These are phyloP conservation scores for Penicillium flavigenum DNA, from an alignment of 495 filamentous ascomycete species.

Conservation along the genomic window DNA sequence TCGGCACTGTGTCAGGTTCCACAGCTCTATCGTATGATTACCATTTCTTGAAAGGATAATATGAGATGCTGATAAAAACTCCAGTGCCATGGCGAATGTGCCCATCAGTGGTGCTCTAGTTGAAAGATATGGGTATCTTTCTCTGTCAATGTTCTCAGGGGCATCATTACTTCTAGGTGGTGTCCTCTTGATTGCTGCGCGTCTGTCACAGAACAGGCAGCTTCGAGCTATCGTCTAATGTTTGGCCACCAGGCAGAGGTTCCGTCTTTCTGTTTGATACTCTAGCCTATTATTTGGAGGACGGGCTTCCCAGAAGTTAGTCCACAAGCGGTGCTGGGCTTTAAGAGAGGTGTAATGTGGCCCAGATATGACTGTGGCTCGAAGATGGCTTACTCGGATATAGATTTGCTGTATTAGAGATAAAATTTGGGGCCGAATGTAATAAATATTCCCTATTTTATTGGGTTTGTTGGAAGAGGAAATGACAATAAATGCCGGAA, in stretches of 20 bases:
- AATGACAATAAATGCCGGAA: too few species aligned
- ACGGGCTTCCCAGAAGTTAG: not conserved
- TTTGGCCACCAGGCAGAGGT: not conserved
- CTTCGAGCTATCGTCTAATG: constrained; percentile 25
- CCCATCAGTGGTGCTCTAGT: constrained; percentile 38
- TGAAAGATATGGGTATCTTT: constrained; percentile 36
- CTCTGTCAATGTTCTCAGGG: constrained; percentile 38
- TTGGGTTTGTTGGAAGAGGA: not conserved
- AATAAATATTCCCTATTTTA: not conserved
- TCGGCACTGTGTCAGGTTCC: constrained; percentile 36
- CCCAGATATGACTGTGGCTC: not conserved
- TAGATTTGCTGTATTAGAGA: not conserved
- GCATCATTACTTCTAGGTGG: constrained; percentile 34
- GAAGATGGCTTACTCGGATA: not conserved
- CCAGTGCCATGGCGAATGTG: constrained; percentile 38
- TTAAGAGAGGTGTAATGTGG: not conserved
- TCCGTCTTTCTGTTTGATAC: not conserved
- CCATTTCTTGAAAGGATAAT: not conserved
- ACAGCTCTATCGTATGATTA: constrained; percentile 37
- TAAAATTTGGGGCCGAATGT: not conserved
- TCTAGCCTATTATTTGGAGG: not conserved
- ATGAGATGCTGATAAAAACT: not conserved
- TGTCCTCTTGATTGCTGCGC: constrained; percentile 26
- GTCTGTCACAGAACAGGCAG: constrained; percentile 24
- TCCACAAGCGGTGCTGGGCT: not conserved